Evolutionary conservation across 2,329 filamentous ascomycete species (phyloP).

Genomic region (Aureobasidium sp.): DNA sequence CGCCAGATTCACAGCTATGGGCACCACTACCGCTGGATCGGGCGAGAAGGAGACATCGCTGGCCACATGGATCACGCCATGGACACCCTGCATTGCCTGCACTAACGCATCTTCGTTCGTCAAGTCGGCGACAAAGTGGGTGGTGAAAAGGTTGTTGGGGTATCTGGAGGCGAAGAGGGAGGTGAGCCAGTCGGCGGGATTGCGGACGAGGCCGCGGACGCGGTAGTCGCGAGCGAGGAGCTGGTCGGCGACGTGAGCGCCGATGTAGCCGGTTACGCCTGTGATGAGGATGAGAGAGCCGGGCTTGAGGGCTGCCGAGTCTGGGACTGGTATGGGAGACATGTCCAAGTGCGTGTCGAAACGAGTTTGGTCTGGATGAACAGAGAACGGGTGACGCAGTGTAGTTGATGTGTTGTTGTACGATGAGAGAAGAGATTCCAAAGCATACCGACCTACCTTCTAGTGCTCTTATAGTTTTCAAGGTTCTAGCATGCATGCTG

Average conservation of each 20-base stretch:
- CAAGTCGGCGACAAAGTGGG: neutral
- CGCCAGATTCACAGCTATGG: neutral
- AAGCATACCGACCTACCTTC: too few relatives aligned
- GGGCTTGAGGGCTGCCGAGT: neutral
- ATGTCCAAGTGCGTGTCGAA: too few relatives aligned
- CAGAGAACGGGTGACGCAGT: too few relatives aligned
- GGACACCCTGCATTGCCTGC: neutral
- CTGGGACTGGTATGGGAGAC: neutral
- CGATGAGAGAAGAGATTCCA: too few relatives aligned
- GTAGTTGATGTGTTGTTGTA: too few relatives aligned
- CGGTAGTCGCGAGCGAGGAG: constrained; percentile 4
- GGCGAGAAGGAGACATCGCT: constrained; percentile 11
- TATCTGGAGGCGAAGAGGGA: neutral
- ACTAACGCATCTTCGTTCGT: neutral
- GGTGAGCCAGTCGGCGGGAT: neutral
- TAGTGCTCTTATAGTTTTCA: too few relatives aligned
- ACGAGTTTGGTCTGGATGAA: too few relatives aligned
- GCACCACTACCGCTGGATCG: neutral
- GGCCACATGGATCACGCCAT: constrained; percentile 4
- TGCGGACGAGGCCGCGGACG: neutral
- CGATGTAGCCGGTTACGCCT: constrained; percentile 2
- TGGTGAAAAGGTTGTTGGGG: neutral
- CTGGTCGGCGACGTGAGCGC: constrained; percentile 1
- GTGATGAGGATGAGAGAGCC: constrained; percentile 3
- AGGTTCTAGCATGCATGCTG: too few relatives aligned